phyloP scores from a whole-genome alignment of 1,284 basidiomycete species.

The Sanguinoderma infundibulare region DNA sequence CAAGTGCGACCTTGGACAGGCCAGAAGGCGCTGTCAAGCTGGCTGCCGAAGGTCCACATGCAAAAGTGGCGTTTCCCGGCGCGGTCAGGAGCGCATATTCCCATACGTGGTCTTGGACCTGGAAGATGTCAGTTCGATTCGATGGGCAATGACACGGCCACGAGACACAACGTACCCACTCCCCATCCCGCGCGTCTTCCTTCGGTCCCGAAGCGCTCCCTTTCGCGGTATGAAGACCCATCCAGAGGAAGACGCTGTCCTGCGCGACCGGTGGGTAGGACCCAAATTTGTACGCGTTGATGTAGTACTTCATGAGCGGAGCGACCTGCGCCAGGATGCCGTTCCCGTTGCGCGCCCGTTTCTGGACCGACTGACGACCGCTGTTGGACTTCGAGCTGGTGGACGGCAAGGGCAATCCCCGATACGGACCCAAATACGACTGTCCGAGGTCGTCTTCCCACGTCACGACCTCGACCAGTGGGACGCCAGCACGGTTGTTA shows the following conservation, averaged over 20 bases:
- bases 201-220: slow-evolving; percentile 36
- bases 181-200: slow-evolving; percentile 39
- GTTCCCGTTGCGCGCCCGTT: not conserved
- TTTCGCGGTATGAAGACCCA: slow-evolving; percentile 50
- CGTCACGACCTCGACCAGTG: slow-evolving; percentile 59
- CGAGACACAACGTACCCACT: slow-evolving; percentile 34
- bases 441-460: slow-evolving; percentile 67
- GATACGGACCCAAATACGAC: slow-evolving; percentile 31
- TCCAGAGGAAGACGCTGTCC: slow-evolving; percentile 66
- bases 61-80: slow-evolving; percentile 48
- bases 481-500: slow-evolving; percentile 47
- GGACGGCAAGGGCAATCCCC: too few species aligned
- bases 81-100: slow-evolving; percentile 49
- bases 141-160: not conserved
- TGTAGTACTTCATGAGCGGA: slow-evolving; percentile 53
- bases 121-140: not conserved
- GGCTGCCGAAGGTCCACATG: slow-evolving; percentile 43
- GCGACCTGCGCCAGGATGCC: not conserved
- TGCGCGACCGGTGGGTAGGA: slow-evolving; percentile 57
- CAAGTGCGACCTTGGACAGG: slow-evolving; percentile 51
- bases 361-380: not conserved
- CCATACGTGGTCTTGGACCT: slow-evolving; percentile 42
- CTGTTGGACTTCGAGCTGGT: not conserved
- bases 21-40: slow-evolving; percentile 46
- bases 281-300: slow-evolving; percentile 69